Conservation (phyloP, 2,329 filamentous ascomycete genomes). For the Aspergillus latus region DNA sequence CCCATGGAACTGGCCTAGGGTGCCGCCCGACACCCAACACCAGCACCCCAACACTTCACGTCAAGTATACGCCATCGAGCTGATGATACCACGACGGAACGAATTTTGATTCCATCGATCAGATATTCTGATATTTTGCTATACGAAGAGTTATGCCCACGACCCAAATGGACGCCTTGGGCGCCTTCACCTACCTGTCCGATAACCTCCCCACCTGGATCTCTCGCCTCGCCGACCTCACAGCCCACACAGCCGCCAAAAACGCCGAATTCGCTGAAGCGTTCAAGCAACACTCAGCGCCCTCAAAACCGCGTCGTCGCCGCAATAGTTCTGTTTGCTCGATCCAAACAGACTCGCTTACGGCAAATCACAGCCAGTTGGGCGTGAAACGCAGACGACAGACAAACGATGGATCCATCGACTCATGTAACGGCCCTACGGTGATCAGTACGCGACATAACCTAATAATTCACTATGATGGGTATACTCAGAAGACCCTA, state of each 20-base stretch:
- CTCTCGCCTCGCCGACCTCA: slow-evolving; percentile 43
- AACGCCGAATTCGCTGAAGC: slow-evolving; percentile 46
- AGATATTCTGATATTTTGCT: too few species aligned
- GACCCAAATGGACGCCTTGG: slow-evolving; percentile 41
- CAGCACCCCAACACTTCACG: not conserved
- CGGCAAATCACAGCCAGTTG: not conserved
- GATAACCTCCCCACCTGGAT: slow-evolving; percentile 50
- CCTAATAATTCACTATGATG: slow-evolving; percentile 91
- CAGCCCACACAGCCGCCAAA: slow-evolving; percentile 40
- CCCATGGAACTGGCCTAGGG: slow-evolving; percentile 17
- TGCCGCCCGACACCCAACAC: slow-evolving; percentile 7
- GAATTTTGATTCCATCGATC: not conserved
- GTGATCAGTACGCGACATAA: slow-evolving; percentile 70
- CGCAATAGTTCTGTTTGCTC: slow-evolving; percentile 47
- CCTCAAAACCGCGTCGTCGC: slow-evolving; percentile 33
- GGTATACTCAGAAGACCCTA: slow-evolving; percentile 77
- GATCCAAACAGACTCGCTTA: slow-evolving; percentile 33
- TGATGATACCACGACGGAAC: slow-evolving; percentile 19
- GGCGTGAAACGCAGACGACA: slow-evolving; percentile 34
- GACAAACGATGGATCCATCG: slow-evolving; percentile 27
- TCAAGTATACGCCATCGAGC: not conserved
- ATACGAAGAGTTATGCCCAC: slow-evolving; percentile 12
- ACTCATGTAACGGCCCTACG: slow-evolving; percentile 33
- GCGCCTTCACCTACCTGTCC: slow-evolving; percentile 46
- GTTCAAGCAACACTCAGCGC: slow-evolving; percentile 37